These are phyloP conservation scores for Ramaria rubella DNA, from an alignment of 768 basidiomycete species.

Conservation along the genomic window DNA sequence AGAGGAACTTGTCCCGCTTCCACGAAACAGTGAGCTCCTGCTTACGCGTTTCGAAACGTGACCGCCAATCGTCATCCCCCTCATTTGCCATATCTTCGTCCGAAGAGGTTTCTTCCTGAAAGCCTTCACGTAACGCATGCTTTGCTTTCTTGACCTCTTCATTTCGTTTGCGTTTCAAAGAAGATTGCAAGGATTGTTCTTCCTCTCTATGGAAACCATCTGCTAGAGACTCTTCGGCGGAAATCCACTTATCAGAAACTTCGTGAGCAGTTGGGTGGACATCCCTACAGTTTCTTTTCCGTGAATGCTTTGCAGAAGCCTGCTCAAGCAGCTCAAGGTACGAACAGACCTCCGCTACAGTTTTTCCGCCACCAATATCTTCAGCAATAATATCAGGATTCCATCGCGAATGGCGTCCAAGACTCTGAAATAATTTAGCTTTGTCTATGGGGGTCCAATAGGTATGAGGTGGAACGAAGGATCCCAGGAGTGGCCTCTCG, in stretches of 20 bases:
- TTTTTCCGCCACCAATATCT: conserved; percentile 3
- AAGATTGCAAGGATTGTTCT: background rate
- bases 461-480: background rate
- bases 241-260: conserved; percentile 7
- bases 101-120: background rate
- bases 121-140: background rate
- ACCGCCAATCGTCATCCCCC: background rate
- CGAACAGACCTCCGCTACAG: conserved; percentile 2
- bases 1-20: conserved; percentile 2
- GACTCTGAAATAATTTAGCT: background rate
- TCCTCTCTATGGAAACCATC: background rate
- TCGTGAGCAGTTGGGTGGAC: conserved; percentile 4
- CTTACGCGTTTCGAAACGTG: background rate
- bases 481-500: background rate
- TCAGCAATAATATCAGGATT: conserved; percentile 10
- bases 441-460: conserved; percentile 5
- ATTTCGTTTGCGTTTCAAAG: background rate
- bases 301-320: background rate
- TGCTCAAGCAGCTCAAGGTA: conserved; percentile 3
- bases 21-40: background rate
- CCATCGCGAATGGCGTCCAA: conserved; percentile 9
- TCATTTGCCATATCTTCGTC: background rate
- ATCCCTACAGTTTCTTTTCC: background rate
- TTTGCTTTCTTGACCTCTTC: background rate
- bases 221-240: background rate